Evolutionary conservation across 225 moss, liverwort and hornwort genomes (phyloP), one percentile per base, ranked within the genome.

Genomic region (Rhytidiadelphus loreus): DNA sequence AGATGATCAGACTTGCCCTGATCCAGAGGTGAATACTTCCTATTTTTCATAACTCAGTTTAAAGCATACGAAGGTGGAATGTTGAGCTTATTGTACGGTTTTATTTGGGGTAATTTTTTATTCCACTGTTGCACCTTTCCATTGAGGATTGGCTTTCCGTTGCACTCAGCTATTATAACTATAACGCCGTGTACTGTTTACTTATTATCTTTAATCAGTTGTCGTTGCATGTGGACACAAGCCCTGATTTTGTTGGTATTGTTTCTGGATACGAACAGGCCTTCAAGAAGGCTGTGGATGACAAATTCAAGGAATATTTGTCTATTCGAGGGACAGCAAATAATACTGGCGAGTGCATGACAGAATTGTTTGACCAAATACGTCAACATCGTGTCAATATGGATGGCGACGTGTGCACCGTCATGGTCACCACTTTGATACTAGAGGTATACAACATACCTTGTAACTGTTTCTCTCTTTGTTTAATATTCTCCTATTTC

Each of bases 341-440:
- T 69, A 95, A 97, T 59, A 98, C 96, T 9, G 98, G 96, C 77
- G 96, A 97, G 89, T 98, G 97, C 78, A 96, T 98, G 94, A 95
- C 91, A 72, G 95, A 95, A 66, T 88, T 98, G 87, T 98, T 98
- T 89, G 98, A 98, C 78, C 96, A 98, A 93, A 94, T 98, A 73
- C 94, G 96, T 73, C 95, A 93, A 83, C 97, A 98, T 86, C 94
- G 91, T 87, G 98, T 98, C 61, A 96, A 91, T 86, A 96, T 96
- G 93, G 98, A 98, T 91, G 98, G 96, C 55, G 96, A 97, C 79
- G 95, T 97, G 24, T 97, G 97, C 88, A 98, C 96, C n/a, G 95
- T 97, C 80, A 98, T 98, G 98, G 98, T 98, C 80, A 98, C 98
- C 72, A 95, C 98, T 72, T 88, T 98, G 46, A 93, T 98, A 30